Evolutionary conservation across 2,329 filamentous ascomycete species (phyloP).

Genomic region (Venturia aucupariae): DNA sequence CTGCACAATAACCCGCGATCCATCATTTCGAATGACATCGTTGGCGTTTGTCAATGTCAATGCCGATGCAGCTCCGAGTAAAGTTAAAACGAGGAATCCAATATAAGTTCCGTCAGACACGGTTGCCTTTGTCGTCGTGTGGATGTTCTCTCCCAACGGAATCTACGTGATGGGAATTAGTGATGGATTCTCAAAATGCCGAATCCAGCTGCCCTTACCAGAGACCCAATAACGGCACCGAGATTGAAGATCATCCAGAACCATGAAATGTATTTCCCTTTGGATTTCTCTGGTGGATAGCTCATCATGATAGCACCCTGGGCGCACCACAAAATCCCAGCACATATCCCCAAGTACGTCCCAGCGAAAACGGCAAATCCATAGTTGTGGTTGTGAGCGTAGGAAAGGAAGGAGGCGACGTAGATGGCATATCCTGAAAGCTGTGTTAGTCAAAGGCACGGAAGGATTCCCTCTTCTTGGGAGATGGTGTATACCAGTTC

Average conservation of each 20-base stretch:
- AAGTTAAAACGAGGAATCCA: constrained; percentile 77
- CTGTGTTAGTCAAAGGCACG: background rate
- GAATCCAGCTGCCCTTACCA: constrained; percentile 39
- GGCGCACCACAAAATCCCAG: constrained; percentile 71
- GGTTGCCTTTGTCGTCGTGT: constrained; percentile 41
- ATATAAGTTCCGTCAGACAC: constrained; percentile 78
- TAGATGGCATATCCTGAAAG: constrained; percentile 63
- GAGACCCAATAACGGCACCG: constrained; percentile 75
- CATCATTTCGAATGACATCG: constrained; percentile 65
- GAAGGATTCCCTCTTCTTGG: background rate
- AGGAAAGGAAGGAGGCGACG: constrained; percentile 59
- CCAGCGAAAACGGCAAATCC: constrained; percentile 71
- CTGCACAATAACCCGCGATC: constrained; percentile 73
- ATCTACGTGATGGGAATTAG: constrained; percentile 43
- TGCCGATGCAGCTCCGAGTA: constrained; percentile 59
- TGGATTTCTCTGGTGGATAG: constrained; percentile 70
- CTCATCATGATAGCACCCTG: constrained; percentile 86
- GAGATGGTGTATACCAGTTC: constrained; percentile 34
- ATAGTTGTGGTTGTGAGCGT: constrained; percentile 56
- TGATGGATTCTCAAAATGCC: background rate
- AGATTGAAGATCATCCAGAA: constrained; percentile 97
- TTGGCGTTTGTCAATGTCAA: constrained; percentile 62
- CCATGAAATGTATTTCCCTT: constrained; percentile 80
- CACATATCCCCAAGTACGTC: constrained; percentile 66
- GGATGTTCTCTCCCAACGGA: constrained; percentile 63